Base-by-base conservation (phyloP, 768 basidiomycete genomes). In the Collybiopsis confluens region DNA sequence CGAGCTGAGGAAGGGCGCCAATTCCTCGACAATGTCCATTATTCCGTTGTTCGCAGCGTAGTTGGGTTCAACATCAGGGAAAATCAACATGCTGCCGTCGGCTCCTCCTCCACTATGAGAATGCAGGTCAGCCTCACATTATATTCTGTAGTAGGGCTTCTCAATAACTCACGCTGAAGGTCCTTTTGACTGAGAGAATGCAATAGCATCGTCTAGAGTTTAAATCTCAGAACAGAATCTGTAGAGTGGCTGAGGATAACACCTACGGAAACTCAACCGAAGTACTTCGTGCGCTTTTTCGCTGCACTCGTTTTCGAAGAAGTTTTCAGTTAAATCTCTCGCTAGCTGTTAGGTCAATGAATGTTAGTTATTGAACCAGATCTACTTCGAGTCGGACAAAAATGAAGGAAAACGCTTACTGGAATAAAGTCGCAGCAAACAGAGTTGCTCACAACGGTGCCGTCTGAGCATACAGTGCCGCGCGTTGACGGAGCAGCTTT, bases 251-350 rank as follows among this genome's bases (percentile, higher is more conserved):
- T 44, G 60, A 60, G 18, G 58, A 59, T 20, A 24, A 35, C 15
- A 42, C 49, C 26, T n/a, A 53, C 42, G 64, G 59, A 65, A 68
- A 30, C 58, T 62, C 45, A 64, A 56, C 52, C 64, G 66, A 23
- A 67, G 56, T 20, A 59, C 62, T 40, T 67, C 66, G 46, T 67
- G 66, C 8, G 65, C 66, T 45, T 33, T 50, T 54, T 70, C 67
- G 38, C 69, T 67, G 54, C 70, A 72, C 54, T 69, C 62, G 38
- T 60, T 65, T 28, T 70, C 67, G 62, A 71, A 71, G 21, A 72
- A 62, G 27, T 63, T 61, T 38, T 64, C 37, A 56, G 70, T 69
- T 18, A 72, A 55, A 50, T 65, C 62, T 62, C 68, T 13, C 20
- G 48, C 48, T 26, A 50, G 48, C 48, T 50, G n/a, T n/a, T n/a